Evolutionary conservation across 1,284 basidiomycete genomes (phyloP).

Genomic region (Rhodotorula mucilaginosa): DNA sequence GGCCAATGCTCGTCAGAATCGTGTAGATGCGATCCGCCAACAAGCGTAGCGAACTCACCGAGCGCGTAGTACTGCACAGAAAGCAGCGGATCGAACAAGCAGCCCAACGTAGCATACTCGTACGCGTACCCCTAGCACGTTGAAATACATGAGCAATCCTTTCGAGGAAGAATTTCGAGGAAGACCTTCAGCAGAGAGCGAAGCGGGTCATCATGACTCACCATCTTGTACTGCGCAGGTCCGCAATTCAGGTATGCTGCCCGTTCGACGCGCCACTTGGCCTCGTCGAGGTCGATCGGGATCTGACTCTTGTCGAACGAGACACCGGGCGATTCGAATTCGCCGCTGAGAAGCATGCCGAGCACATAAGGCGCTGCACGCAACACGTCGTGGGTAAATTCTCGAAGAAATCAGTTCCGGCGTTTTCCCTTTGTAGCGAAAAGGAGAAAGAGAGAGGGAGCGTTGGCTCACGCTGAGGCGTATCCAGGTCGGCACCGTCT

Average conservation of each 20-base stretch:
- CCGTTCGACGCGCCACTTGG: constrained; percentile 58
- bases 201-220: not conserved
- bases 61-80: constrained; percentile 86
- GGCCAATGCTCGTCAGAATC: not conserved
- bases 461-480: constrained; percentile 36
- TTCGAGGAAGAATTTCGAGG: no score
- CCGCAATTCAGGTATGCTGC: constrained; percentile 71
- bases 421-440: not conserved
- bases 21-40: no score
- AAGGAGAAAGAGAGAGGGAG: not conserved
- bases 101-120: constrained; percentile 83
- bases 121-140: constrained; percentile 67
- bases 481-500: constrained; percentile 62
- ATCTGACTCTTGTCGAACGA: constrained; percentile 55
- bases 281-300: constrained; percentile 47
- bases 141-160: not conserved
- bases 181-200: no score
- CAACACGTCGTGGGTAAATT: no score
- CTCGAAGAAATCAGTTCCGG: not conserved
- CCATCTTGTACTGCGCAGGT: constrained; percentile 85
- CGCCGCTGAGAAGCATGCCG: constrained; percentile 76
- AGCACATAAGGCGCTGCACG: constrained; percentile 57
- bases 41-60: constrained; percentile 3
- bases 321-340: constrained; percentile 56
- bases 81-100: constrained; percentile 82